Evolutionary conservation across 2,329 filamentous ascomycete species (phyloP).

Genomic region (Fusarium sp.): DNA sequence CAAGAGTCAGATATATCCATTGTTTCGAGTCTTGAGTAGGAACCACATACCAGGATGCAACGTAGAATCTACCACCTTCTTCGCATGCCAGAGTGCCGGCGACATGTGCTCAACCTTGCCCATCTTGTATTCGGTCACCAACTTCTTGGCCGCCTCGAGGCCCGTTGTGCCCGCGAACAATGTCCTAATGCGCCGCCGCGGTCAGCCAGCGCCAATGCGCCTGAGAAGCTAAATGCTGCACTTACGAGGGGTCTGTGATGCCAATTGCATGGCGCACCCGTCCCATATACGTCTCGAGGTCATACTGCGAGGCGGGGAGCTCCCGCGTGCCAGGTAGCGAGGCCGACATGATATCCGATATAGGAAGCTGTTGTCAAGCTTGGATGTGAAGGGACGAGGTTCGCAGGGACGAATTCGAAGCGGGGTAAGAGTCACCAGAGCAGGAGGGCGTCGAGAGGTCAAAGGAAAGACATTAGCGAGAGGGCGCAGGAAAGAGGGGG

Average conservation of each 20-base stretch:
- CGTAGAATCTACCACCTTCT: slow-evolving; percentile 97
- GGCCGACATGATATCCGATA: slow-evolving; percentile 65
- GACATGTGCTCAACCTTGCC: slow-evolving; percentile 85
- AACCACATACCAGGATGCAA: slow-evolving; percentile 83
- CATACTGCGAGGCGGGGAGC: slow-evolving; percentile 90
- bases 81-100: slow-evolving; percentile 91
- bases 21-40: background rate
- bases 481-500: slow-evolving; percentile 14
- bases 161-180: slow-evolving; percentile 82
- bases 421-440: background rate
- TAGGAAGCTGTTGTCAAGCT: background rate
- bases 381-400: slow-evolving; percentile 4
- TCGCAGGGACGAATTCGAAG: slow-evolving; percentile 7
- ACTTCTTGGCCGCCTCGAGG: slow-evolving; percentile 85
- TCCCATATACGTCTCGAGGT: slow-evolving; percentile 94
- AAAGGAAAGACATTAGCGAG: slow-evolving; percentile 16
- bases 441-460: slow-evolving; percentile 1
- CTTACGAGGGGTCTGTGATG: slow-evolving; percentile 95
- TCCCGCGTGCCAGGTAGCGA: slow-evolving; percentile 78
- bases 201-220: slow-evolving; percentile 11
- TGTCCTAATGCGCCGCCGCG: slow-evolving; percentile 69
- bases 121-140: slow-evolving; percentile 88
- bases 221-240: slow-evolving; percentile 17
- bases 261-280: slow-evolving; percentile 90
- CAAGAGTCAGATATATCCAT: slow-evolving; percentile 24